phyloP scores from a whole-genome alignment of 768 basidiomycete species.

The Coprinellus aureogranulatus region DNA sequence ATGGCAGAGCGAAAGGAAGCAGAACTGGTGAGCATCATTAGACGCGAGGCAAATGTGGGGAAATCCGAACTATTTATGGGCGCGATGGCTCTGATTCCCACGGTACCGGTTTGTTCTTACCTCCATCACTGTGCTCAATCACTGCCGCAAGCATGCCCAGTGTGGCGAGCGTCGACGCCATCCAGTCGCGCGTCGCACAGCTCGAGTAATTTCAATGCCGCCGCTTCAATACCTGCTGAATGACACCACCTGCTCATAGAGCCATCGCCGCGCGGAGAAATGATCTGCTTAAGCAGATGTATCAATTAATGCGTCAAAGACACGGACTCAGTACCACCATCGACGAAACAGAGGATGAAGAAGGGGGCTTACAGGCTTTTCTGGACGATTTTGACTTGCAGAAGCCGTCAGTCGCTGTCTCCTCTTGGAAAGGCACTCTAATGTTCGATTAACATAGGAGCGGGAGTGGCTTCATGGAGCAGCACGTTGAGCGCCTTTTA shows the following conservation, averaged over 20 bases:
- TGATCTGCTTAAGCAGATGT: slow-evolving; percentile 72
- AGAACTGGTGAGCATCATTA: slow-evolving; percentile 2
- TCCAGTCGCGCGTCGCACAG: slow-evolving; percentile 44
- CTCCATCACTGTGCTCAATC: background rate
- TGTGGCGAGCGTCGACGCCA: slow-evolving; percentile 27
- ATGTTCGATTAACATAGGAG: background rate
- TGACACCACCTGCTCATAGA: slow-evolving; percentile 33
- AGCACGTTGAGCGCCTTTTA: background rate
- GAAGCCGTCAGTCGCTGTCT: slow-evolving; percentile 19
- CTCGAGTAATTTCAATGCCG: slow-evolving; percentile 34
- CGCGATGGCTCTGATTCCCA: slow-evolving; percentile 7
- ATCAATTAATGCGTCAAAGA: slow-evolving; percentile 57
- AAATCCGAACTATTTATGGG: background rate
- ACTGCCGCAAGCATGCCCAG: background rate
- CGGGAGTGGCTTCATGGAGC: slow-evolving; percentile 4
- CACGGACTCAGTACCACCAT: slow-evolving; percentile 41
- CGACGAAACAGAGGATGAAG: slow-evolving; percentile 17
- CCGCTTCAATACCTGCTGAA: background rate
- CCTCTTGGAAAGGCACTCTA: background rate
- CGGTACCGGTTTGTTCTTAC: slow-evolving; percentile 4
- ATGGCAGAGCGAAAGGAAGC: background rate
- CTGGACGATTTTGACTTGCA: slow-evolving; percentile 11
- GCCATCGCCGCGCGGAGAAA: slow-evolving; percentile 63
- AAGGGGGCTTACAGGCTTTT: slow-evolving; percentile 11
- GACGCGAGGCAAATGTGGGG: slow-evolving; percentile 11